Evolutionary conservation across 2,329 filamentous ascomycete species (phyloP), one percentile per base, ranked within the genome.

Genomic region (Fonsecaea monophora): DNA sequence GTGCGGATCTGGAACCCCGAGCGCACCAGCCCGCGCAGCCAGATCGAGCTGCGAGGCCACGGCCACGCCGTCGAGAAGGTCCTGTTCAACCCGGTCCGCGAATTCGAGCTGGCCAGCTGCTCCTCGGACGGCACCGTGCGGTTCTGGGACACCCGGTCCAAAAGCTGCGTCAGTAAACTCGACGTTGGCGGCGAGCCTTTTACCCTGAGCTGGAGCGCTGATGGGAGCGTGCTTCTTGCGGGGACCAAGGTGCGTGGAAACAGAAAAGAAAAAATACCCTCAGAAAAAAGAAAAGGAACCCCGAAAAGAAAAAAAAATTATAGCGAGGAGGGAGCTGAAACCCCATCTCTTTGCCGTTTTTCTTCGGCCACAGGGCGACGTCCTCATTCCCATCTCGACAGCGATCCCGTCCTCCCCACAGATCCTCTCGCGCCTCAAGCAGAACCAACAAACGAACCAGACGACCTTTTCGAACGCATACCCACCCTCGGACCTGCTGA

Each of bases 1-100:
- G 83, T 99, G 53, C 90, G 93, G n/a, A 88, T 99, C 71, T 99
- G 95, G 94, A 96, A 99, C 70, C 82, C 82, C 0, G 82, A 84
- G 65, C 79, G 81, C 61, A 78, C 82, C 18, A 75, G 78, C 67
- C 77, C 78, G 32, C 78, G 78, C 72, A 81, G 82, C 70, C 82
- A 82, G 35, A 83, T 80, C 4, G 82, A 84, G 61, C 73, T 84
- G 55, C 79, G 81, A 65, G 82, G 82, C 6, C 82, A 84, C 68
- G 76, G 79, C 2, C 80, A 79, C 15, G 80, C 76, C 2, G 79
- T 83, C 25, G 82, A 84, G 72, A 81, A 83, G 60, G 81, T 83
- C 13, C 71, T 81, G 10, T 84, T 83, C 71, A 83, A 84, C 65
- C 82, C 82, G 2, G 79, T 80, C 1, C 78, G 80, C 48, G 82